Base-by-base conservation (phyloP, 257 asterid genomes). In the Rubia yunnanensis region DNA sequence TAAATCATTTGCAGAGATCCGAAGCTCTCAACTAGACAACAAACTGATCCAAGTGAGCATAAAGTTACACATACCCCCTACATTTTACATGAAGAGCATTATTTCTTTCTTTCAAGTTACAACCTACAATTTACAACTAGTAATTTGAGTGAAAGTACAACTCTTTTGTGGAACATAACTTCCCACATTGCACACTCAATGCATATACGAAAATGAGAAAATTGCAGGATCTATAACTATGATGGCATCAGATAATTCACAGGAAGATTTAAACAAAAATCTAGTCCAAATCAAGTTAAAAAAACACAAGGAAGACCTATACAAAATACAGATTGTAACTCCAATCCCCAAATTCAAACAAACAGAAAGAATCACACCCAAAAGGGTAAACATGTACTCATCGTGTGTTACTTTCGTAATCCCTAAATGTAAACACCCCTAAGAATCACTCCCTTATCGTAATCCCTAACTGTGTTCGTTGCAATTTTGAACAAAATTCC, bases 331-430 rank as follows among this genome's bases (percentile, higher is more conserved):
- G n/a, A n/a, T n/a, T n/a, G n/a, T n/a, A n/a, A n/a, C n/a, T n/a
- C n/a, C n/a, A n/a, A n/a, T n/a, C n/a, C n/a, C n/a, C n/a, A n/a
- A n/a, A n/a, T n/a, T n/a, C n/a, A n/a, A n/a, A n/a, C n/a, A n/a
- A 48, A 54, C 34, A 24, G 34, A 54, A 54, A 54, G 34, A 54
- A 23, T 35, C 1, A 35, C 2, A 38, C 10, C 9, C 49, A 41
- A 41, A 41, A 11, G 18, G 49, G 6, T 41, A 41, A 5, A 41
- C 49, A 41, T 13, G 3, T 5, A 54, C 52, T 70, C 52, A 88
- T 96, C 97, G 23, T n/a, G n/a, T n/a, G n/a, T n/a, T n/a, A n/a
- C n/a, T n/a, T n/a, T n/a, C n/a, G n/a, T n/a, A n/a, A n/a, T n/a
- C n/a, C n/a, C n/a, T n/a, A n/a, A n/a, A n/a, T n/a, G n/a, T n/a